These are phyloP conservation scores for Chloromonas sp. DNA, from an alignment of 163 green algal species.

Conservation along the genomic window DNA sequence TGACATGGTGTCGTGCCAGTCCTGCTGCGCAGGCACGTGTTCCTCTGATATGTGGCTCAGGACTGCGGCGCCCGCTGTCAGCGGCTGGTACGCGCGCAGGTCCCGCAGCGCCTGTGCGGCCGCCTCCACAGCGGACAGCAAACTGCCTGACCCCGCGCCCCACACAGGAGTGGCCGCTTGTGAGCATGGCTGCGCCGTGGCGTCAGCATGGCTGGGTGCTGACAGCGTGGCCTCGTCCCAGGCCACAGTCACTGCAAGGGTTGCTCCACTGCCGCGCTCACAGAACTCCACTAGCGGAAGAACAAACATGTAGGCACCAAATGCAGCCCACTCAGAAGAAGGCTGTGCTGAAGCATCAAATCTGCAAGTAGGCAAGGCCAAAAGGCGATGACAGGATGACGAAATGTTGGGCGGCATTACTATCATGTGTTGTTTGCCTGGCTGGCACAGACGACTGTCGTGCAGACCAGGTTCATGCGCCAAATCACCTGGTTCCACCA, in stretches of 20 bases:
- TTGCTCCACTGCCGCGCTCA: slow-evolving; percentile 44
- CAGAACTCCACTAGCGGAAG: slow-evolving; percentile 75
- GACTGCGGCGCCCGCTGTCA: too few relatives aligned
- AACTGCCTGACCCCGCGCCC: neutral
- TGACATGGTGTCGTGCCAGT: slow-evolving; percentile 48
- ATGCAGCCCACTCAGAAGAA: slow-evolving; percentile 69
- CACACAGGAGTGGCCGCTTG: neutral
- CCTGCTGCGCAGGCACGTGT: slow-evolving; percentile 43
- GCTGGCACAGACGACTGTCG: too few relatives aligned
- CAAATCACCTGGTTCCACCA: slow-evolving; percentile 57
- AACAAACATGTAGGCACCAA: slow-evolving; percentile 81
- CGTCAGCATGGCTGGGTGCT: too few relatives aligned
- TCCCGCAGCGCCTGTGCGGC: neutral
- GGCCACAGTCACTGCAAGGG: slow-evolving; percentile 72
- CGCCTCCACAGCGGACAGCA: neutral
- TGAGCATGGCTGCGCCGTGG: too few relatives aligned
- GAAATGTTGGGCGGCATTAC: neutral
- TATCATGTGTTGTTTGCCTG: too few relatives aligned
- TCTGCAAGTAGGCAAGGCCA: slow-evolving; percentile 20
- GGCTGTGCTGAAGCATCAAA: slow-evolving; percentile 58
- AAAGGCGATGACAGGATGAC: neutral
- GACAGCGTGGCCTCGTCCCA: slow-evolving; percentile 56
- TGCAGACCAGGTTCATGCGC: too few relatives aligned
- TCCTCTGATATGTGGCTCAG: neutral
- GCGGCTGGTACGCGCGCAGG: neutral